phyloP scores from a whole-genome alignment of 768 basidiomycete genomes.

The Termitomyces sp. region DNA sequence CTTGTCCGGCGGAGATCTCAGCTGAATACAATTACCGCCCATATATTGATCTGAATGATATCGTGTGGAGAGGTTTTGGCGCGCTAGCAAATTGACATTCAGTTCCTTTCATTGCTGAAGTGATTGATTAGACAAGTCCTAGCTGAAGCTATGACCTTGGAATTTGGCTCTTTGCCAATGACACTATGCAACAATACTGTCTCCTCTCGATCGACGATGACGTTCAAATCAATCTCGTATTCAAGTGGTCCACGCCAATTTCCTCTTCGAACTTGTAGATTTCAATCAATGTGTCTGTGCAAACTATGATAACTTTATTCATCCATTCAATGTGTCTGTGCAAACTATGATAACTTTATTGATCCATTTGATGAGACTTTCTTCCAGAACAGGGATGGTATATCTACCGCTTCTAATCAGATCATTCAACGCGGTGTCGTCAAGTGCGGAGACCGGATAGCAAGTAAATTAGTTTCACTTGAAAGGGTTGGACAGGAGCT shows the following conservation, averaged over 20 bases:
- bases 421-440: neutral
- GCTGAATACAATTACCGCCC: neutral
- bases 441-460: neutral
- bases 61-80: neutral
- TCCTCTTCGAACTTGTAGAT: neutral
- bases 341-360: neutral
- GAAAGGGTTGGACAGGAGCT: neutral
- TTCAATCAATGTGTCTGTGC: neutral
- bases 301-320: neutral
- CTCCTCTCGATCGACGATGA: neutral
- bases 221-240: neutral
- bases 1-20: neutral
- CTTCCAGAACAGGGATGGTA: neutral
- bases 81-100: neutral
- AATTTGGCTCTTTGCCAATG: too few relatives aligned
- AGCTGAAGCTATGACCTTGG: too few relatives aligned
- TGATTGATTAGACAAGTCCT: neutral
- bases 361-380: neutral
- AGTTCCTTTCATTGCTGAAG: neutral
- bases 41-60: neutral
- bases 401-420: neutral
- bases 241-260: neutral
- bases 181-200: neutral
- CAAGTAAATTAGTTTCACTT: neutral
- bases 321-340: neutral